Percentiles rank a stretch among this genome's conserved stretches.
These are phyloP conservation scores for Candida tropicalis DNA, from an alignment of 1,139 yeast genomes.

Conservation along the genomic window DNA sequence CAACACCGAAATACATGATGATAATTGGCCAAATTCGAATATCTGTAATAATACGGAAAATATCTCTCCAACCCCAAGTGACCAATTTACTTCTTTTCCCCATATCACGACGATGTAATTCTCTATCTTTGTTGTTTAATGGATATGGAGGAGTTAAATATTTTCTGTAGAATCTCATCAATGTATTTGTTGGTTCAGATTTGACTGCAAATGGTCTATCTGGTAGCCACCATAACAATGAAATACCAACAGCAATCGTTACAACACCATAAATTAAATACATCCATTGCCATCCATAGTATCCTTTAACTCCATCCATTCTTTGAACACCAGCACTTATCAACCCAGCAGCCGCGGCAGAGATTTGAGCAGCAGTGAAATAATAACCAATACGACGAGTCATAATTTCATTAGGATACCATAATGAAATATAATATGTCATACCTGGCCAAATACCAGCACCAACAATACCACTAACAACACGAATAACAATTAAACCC, in stretches of 20 bases:
- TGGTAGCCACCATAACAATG: constrained; percentile 83
- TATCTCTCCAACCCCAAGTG: constrained; percentile 64
- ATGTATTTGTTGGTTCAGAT: constrained; percentile 17
- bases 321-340: constrained; percentile 87
- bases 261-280: constrained; percentile 74
- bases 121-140: constrained; percentile 53
- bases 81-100: constrained; percentile 39
- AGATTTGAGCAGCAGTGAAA: constrained; percentile 87
- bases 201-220: constrained; percentile 53
- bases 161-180: constrained; percentile 23
- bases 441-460: constrained; percentile 97
- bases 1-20: constrained; percentile 90
- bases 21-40: constrained; percentile 76
- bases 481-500: constrained; percentile 72
- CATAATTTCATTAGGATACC: constrained; percentile 83
- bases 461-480: constrained; percentile 77
- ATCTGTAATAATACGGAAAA: constrained; percentile 60
- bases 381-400: constrained; percentile 85
- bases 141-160: constrained; percentile 50
- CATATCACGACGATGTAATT: constrained; percentile 68
- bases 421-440: constrained; percentile 79
- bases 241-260: constrained; percentile 67
- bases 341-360: constrained; percentile 85
- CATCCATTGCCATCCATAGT: constrained; percentile 89
- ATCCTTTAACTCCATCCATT: constrained; percentile 72